Percentiles rank a stretch among this genome's conserved stretches.
Evolutionary conservation across 306 rosid species (phyloP).

Genomic region (Rosa chinensis): DNA sequence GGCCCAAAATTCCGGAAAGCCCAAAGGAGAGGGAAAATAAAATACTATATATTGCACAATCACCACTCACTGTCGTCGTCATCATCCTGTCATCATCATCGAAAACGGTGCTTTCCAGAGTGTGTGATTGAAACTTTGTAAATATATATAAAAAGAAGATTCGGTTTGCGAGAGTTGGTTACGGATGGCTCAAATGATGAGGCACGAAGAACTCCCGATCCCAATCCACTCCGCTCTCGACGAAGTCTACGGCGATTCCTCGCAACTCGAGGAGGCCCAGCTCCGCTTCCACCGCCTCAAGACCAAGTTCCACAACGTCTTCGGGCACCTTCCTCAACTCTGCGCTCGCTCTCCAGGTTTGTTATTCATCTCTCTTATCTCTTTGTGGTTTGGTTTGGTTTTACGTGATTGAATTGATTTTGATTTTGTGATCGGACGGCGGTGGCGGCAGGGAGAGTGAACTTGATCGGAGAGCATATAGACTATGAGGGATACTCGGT

Average conservation of each 20-base stretch:
- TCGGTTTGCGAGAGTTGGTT: not conserved
- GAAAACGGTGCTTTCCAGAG: not conserved
- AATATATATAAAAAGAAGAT: not conserved
- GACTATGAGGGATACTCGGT: conserved; percentile 97
- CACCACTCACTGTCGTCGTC: not conserved
- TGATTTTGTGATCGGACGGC: not conserved
- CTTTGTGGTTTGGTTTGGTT: not conserved
- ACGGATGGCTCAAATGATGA: conserved; percentile 43
- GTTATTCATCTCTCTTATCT: not conserved
- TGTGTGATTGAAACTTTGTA: not conserved
- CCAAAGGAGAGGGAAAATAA: not conserved
- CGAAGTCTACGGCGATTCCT: conserved; percentile 66
- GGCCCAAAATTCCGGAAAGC: not conserved
- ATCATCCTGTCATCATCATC: not conserved
- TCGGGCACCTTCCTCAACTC: conserved; percentile 60
- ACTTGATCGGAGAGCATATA: conserved; percentile 96
- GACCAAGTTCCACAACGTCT: conserved; percentile 53
- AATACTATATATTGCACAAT: not conserved
- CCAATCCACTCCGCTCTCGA: conserved; percentile 61
- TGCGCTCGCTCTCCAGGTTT: conserved; percentile 96
- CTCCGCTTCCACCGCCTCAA: conserved; percentile 64
- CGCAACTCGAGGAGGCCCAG: conserved; percentile 80
- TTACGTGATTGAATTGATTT: not conserved
- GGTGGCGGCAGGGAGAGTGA: conserved; percentile 78
- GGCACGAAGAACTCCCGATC: conserved; percentile 82